Evolutionary conservation across 208 protist species (phyloP), one percentile per base, ranked within the genome.

Genomic region (Plasmodiophora brassicae): DNA sequence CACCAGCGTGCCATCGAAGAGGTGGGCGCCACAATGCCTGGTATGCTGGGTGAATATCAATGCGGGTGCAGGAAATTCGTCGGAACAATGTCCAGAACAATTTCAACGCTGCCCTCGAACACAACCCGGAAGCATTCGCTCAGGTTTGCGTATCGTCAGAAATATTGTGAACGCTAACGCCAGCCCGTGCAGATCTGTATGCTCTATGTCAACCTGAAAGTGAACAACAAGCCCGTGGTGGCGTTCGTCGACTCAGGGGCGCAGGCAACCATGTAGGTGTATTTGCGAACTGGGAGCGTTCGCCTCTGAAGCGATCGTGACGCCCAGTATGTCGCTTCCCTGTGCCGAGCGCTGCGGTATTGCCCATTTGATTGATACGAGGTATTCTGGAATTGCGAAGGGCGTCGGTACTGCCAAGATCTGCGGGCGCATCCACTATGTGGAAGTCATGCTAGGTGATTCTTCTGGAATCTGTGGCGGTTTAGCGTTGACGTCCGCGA

Each of bases 61-160:
- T 14, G 25, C 50, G 25, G 25, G 5, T 78, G 32, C 41, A 78
- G 65, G 65, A 78, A 32, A 78, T 78, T 78, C 65, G 65, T 5
- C 65, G n/a, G 41, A 32, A 5, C 65, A 78, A 78, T 32, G n/a
- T 78, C 10, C 65, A 78, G 41, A 38, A 8, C 5, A 78, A 78
- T 78, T 38, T 78, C 10, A 38, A 78, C 10, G 65, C 65, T 38
- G 85, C 85, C 39, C 25, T 88, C 20, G 85, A 88, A 86, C 85
- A 88, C 46, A 88, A 88, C 85, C 85, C 85, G 54, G 85, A 88
- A 88, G 50, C 85, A 20, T 88, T 88, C 43, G 5, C 45, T 5
- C 28, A 71, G 32, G 45, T 86, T 65, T 71, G 41, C 1, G 5
- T n/a, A 86, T 65, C 84, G 35, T 65, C 41, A 45, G n/a, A 65